Conservation (phyloP, 345 rosid species). For the Viola odorata region DNA sequence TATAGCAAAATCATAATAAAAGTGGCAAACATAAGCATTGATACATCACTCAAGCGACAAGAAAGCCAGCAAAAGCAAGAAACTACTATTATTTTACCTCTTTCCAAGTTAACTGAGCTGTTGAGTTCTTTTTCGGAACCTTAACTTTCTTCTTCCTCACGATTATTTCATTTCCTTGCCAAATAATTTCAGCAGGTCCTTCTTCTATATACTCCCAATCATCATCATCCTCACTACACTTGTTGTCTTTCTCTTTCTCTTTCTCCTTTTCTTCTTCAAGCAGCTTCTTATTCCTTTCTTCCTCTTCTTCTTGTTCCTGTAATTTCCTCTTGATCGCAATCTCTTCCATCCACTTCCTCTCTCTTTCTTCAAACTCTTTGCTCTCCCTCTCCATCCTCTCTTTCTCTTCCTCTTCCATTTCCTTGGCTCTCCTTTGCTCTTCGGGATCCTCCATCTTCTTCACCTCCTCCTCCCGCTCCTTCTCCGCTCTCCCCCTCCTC, state of each 20-base stretch:
- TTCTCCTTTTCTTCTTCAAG: not conserved
- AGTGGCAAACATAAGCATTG: not conserved
- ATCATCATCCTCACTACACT: slow-evolving; percentile 47
- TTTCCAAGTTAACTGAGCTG: slow-evolving; percentile 16
- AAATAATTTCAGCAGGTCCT: slow-evolving; percentile 88
- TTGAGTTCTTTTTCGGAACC: slow-evolving; percentile 63
- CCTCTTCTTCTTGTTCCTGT: slow-evolving; percentile 39
- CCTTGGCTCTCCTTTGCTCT: slow-evolving; percentile 45
- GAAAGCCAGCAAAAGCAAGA: not conserved
- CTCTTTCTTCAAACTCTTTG: slow-evolving; percentile 73
- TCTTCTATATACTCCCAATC: slow-evolving; percentile 82
- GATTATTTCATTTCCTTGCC: slow-evolving; percentile 85
- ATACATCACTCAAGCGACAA: not conserved
- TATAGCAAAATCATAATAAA: slow-evolving; percentile 4
- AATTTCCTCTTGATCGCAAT: slow-evolving; percentile 44
- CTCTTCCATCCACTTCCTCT: slow-evolving; percentile 60
- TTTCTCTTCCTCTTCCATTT: slow-evolving; percentile 59
- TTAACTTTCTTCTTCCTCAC: slow-evolving; percentile 69
- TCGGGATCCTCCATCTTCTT: slow-evolving; percentile 57
- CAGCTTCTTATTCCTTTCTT: slow-evolving; percentile 14
- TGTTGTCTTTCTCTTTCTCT: slow-evolving; percentile 24
- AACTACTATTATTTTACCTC: slow-evolving; percentile 36
- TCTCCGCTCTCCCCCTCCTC: slow-evolving; percentile 66
- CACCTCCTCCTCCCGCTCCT: slow-evolving; percentile 60
- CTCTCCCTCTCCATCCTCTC: slow-evolving; percentile 48